Conservation (phyloP, 2,329 filamentous ascomycete species). For the Bretziella fagacearum region DNA sequence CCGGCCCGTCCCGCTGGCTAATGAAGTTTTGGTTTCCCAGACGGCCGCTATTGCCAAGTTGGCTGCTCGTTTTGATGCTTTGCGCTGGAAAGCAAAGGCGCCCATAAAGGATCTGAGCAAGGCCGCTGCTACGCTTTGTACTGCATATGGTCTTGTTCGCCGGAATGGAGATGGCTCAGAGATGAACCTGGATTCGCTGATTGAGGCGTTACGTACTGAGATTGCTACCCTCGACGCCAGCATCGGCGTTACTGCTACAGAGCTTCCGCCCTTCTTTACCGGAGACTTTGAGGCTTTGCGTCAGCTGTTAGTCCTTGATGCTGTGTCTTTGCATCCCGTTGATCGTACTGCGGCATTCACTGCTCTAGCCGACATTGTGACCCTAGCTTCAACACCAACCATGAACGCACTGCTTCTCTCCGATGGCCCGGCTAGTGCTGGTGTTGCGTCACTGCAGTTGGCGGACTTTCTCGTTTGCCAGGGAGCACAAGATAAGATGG, state of each 20-base stretch:
- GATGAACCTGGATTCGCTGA: conserved; percentile 28
- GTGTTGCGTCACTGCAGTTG: conserved; percentile 24
- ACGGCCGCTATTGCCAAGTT: conserved; percentile 37
- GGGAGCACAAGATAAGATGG: conserved; percentile 21
- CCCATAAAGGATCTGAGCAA: conserved; percentile 34
- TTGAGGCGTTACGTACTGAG: conserved; percentile 33
- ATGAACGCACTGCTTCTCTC: conserved; percentile 26
- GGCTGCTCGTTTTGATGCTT: conserved; percentile 40
- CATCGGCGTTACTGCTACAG: conserved; percentile 26
- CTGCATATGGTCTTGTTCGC: conserved; percentile 40
- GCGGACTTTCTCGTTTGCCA: conserved; percentile 31
- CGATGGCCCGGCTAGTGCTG: conserved; percentile 23
- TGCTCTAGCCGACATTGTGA: conserved; percentile 24
- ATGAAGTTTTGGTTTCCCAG: conserved; percentile 28
- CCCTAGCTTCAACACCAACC: conserved; percentile 32
- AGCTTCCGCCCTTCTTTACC: conserved; percentile 33
- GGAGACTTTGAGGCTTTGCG: conserved; percentile 40
- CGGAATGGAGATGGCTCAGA: conserved; percentile 19
- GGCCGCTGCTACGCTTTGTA: conserved; percentile 36
- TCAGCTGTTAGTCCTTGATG: conserved; percentile 32
- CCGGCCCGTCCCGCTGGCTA: conserved; percentile 42
- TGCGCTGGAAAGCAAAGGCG: conserved; percentile 41
- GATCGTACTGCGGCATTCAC: conserved; percentile 4
- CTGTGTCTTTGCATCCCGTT: background rate
- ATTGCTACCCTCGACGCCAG: conserved; percentile 34